phyloP scores from a whole-genome alignment of 2,329 filamentous ascomycete species.

The Ophiosphaerella narmari region DNA sequence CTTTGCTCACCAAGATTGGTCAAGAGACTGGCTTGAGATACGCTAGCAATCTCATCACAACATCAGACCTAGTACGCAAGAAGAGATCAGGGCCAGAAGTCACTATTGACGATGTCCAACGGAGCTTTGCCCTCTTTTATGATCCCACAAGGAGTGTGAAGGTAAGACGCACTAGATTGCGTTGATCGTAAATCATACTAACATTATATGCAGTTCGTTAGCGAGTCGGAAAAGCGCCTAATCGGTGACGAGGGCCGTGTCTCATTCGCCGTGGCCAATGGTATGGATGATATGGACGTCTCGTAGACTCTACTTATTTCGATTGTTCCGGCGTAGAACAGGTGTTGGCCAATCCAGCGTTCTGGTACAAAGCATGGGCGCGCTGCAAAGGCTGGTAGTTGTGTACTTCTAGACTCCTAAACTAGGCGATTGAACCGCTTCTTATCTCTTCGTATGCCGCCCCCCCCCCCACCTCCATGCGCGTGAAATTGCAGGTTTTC shows the following conservation, averaged over 20 bases:
- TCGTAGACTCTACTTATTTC: slow-evolving; percentile 50
- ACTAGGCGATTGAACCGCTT: not conserved
- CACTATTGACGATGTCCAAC: slow-evolving; percentile 83
- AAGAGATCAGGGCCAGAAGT: slow-evolving; percentile 88
- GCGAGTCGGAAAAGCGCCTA: slow-evolving; percentile 87
- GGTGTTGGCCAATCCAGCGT: slow-evolving; percentile 26
- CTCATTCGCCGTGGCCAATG: slow-evolving; percentile 64
- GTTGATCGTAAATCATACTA: slow-evolving; percentile 11
- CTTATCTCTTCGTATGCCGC: no score
- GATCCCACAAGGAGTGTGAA: slow-evolving; percentile 85
- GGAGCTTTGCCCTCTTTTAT: slow-evolving; percentile 93
- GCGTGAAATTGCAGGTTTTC: no score
- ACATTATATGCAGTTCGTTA: slow-evolving; percentile 65
- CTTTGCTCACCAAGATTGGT: slow-evolving; percentile 92
- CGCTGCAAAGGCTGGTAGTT: slow-evolving; percentile 17
- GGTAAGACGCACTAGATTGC: slow-evolving; percentile 30
- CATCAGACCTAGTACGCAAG: slow-evolving; percentile 81
- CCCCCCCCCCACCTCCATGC: no score
- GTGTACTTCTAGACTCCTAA: slow-evolving; percentile 18
- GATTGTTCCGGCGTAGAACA: slow-evolving; percentile 24
- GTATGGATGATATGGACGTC: slow-evolving; percentile 70
- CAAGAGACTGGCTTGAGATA: slow-evolving; percentile 91
- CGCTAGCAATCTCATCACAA: slow-evolving; percentile 97
- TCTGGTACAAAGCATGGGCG: slow-evolving; percentile 15
- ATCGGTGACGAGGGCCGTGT: slow-evolving; percentile 87